Evolutionary conservation across 2,329 filamentous ascomycete species (phyloP).

Genomic region (Tolypocladium inflatum): DNA sequence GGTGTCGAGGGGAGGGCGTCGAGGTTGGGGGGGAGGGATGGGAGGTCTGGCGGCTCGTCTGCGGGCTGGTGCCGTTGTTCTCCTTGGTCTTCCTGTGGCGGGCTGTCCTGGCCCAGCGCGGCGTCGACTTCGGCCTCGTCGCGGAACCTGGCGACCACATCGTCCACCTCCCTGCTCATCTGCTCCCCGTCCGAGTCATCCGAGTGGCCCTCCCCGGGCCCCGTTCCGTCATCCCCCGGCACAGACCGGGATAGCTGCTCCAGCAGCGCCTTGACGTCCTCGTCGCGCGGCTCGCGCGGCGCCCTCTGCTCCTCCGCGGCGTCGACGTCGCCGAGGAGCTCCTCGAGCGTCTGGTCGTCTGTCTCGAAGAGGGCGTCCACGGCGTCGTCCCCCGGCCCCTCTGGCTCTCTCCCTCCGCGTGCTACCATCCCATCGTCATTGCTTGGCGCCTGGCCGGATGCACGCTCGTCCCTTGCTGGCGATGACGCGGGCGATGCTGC

Average conservation of each 20-base stretch:
- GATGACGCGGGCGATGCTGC: slow-evolving; percentile 16
- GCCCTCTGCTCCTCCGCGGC: slow-evolving; percentile 16
- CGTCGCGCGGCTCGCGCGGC: slow-evolving; percentile 15
- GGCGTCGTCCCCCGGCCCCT: slow-evolving; percentile 17
- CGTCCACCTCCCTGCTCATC: slow-evolving; percentile 34
- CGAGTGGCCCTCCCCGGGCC: slow-evolving; percentile 10
- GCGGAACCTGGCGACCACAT: slow-evolving; percentile 33
- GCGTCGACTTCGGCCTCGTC: slow-evolving; percentile 34
- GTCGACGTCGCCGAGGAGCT: slow-evolving; percentile 36
- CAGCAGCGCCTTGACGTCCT: slow-evolving; percentile 24
- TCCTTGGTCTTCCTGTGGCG: slow-evolving; percentile 1
- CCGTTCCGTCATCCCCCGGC: slow-evolving; percentile 12
- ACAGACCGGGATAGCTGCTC: slow-evolving; percentile 25
- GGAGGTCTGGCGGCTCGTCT: slow-evolving; percentile 13
- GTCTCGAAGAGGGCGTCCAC: slow-evolving; percentile 30
- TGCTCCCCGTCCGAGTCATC: slow-evolving; percentile 42
- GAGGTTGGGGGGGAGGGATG: slow-evolving; percentile 35
- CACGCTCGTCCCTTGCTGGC: neutral
- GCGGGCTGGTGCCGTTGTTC: neutral
- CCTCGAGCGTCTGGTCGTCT: slow-evolving; percentile 43
- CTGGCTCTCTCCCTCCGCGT: no score
- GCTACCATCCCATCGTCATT: neutral
- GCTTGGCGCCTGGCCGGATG: neutral
- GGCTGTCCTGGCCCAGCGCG: slow-evolving; percentile 1
- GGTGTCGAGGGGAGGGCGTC: slow-evolving; percentile 21